phyloP scores from a whole-genome alignment of 768 basidiomycete species.

The Ephemerocybe angulata region DNA sequence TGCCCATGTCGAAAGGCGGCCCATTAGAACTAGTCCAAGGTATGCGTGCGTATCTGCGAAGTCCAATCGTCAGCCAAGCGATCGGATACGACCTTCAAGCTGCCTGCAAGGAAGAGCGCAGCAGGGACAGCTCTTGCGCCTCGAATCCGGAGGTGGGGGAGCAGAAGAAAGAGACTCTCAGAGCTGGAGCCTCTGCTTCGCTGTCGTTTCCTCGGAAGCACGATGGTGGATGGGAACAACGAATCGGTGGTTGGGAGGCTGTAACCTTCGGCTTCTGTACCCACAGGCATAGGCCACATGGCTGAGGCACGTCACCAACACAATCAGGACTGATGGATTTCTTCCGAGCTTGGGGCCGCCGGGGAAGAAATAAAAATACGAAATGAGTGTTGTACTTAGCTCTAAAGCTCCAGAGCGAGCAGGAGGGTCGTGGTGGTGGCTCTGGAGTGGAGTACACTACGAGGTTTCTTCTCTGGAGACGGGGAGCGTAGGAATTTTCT shows the following conservation, averaged over 20 bases:
- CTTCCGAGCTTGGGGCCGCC: background rate
- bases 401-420: background rate
- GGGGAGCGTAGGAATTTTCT: no score
- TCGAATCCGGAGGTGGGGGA: background rate
- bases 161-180: slow-evolving; percentile 1
- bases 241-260: no score
- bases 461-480: no score
- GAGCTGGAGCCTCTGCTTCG: background rate
- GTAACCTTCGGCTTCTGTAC: background rate
- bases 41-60: background rate
- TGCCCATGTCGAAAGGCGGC: background rate
- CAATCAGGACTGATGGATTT: background rate
- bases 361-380: background rate
- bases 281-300: background rate
- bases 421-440: no score
- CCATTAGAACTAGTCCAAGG: background rate
- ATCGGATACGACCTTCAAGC: background rate
- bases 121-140: background rate
- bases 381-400: background rate
- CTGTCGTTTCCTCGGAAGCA: background rate
- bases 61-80: slow-evolving; percentile 1
- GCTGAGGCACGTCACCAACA: background rate
- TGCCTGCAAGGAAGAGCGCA: background rate
- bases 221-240: background rate
- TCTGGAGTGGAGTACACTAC: no score